Percentiles rank a stretch among this genome's conserved stretches.
Conservation (phyloP, 2,329 filamentous ascomycete genomes). For the Monilinia polystroma region DNA sequence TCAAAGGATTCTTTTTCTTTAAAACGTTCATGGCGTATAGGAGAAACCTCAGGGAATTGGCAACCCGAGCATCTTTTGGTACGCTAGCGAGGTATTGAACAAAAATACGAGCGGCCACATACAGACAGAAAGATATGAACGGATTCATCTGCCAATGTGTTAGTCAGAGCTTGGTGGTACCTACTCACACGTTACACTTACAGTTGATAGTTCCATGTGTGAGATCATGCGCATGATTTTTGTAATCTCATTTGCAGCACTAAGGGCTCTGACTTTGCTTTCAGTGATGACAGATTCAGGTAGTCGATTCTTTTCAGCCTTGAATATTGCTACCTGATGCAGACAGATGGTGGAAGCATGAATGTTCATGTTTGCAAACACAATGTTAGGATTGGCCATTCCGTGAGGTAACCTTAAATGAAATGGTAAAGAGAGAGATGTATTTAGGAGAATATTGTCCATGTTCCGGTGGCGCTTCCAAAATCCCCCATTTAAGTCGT, state of each 20-base stretch:
- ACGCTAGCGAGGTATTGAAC: conserved; percentile 93
- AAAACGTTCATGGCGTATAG: conserved; percentile 87
- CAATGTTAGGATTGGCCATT: conserved; percentile 74
- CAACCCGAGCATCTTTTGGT: conserved; percentile 78
- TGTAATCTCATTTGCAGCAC: conserved; percentile 88
- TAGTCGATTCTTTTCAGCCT: conserved; percentile 84
- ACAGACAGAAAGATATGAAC: conserved; percentile 92
- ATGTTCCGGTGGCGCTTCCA: conserved; percentile 91
- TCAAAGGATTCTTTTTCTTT: conserved; percentile 83
- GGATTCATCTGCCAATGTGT: conserved; percentile 76
- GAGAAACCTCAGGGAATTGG: conserved; percentile 83
- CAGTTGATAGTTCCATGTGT: conserved; percentile 78
- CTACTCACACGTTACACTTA: conserved; percentile 48
- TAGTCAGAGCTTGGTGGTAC: conserved; percentile 3
- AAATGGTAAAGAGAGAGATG: conserved; percentile 76
- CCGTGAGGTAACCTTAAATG: conserved; percentile 77
- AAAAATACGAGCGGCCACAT: conserved; percentile 93
- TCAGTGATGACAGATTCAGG: conserved; percentile 76
- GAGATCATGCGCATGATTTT: conserved; percentile 95
- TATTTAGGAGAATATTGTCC: conserved; percentile 88
- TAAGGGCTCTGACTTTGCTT: conserved; percentile 90
- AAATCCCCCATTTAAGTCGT: conserved; percentile 88
- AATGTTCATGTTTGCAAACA: conserved; percentile 96
- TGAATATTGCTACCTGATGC: conserved; percentile 98
- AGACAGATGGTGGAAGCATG: conserved; percentile 95